These are phyloP conservation scores for Salix exigua DNA, from an alignment of 345 rosid species.

Conservation along the genomic window DNA sequence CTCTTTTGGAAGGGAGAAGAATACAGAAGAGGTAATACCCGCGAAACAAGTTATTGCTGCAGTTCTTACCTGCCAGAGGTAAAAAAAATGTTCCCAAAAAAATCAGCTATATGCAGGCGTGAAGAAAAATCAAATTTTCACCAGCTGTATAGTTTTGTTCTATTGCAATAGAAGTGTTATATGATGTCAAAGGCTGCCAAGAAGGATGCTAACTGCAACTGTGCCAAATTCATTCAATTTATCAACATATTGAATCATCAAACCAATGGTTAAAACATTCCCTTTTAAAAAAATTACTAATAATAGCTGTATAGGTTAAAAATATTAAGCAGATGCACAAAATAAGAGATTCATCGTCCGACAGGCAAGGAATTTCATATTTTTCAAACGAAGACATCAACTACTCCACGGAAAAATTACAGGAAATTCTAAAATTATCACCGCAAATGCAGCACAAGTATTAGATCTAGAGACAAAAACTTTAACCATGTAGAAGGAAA, in stretches of 20 bases:
- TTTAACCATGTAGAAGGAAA: neutral
- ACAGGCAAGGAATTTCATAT: neutral
- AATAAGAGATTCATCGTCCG: neutral
- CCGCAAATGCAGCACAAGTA: neutral
- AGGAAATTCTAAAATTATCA: neutral
- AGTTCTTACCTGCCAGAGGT: conserved; percentile 65
- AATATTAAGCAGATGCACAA: neutral
- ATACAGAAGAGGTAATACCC: conserved; percentile 78
- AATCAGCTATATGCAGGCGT: neutral
- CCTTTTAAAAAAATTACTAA: neutral
- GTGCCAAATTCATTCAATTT: no score
- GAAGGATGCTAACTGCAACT: no score
- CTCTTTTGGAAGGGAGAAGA: conserved; percentile 51
- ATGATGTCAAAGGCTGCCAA: no score
- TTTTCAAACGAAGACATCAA: neutral
- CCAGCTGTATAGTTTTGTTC: neutral
- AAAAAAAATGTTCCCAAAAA: neutral
- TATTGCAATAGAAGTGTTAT: neutral
- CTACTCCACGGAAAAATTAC: no score
- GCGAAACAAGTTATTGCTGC: conserved; percentile 88
- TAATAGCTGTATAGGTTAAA: neutral
- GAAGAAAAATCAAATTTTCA: neutral
- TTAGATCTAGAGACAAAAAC: neutral
- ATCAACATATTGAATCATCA: no score
- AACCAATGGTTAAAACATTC: no score